Percentiles rank a stretch among this genome's conserved stretches.
Evolutionary conservation across 2,329 filamentous ascomycete genomes (phyloP).

Genomic region (Zarea fungicola): DNA sequence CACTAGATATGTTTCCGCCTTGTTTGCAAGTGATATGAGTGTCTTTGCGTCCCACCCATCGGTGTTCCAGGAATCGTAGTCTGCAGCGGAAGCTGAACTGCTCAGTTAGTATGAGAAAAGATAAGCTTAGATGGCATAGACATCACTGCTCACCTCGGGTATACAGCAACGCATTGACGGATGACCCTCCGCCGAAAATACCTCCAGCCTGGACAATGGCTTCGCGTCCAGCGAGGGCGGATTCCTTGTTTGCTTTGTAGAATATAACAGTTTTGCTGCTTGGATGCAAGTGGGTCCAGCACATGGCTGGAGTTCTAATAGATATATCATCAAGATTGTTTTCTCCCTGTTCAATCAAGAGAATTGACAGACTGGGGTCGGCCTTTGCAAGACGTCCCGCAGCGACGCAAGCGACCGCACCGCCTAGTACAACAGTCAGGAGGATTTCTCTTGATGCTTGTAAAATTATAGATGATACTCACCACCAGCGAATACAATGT

Average conservation of each 20-base stretch:
- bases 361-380: slow-evolving; percentile 22
- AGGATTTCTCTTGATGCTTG: no score
- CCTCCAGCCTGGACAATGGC: slow-evolving; percentile 22
- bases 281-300: slow-evolving; percentile 18
- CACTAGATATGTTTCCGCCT: slow-evolving; percentile 45
- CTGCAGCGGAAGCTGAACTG: no score
- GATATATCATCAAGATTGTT: slow-evolving; percentile 23
- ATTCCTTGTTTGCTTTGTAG: slow-evolving; percentile 20
- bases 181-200: slow-evolving; percentile 27
- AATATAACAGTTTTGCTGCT: slow-evolving; percentile 19
- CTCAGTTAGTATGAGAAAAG: no score
- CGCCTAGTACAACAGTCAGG: no score
- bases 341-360: slow-evolving; percentile 24
- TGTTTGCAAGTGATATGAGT: slow-evolving; percentile 45
- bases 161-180: slow-evolving; percentile 30
- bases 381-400: slow-evolving; percentile 23
- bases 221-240: slow-evolving; percentile 20
- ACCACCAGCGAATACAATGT: slow-evolving; percentile 22
- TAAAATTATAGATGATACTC: no score
- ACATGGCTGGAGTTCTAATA: slow-evolving; percentile 21
- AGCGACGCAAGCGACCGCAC: slow-evolving; percentile 23
- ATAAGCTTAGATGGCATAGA: not conserved
- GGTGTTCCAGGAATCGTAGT: slow-evolving; percentile 48
- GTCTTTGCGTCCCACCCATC: slow-evolving; percentile 47
- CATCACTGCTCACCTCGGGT: slow-evolving; percentile 15